These are phyloP conservation scores for Arabidopsis thaliana DNA, from an alignment of 345 rosid species.

Conservation along the genomic window DNA sequence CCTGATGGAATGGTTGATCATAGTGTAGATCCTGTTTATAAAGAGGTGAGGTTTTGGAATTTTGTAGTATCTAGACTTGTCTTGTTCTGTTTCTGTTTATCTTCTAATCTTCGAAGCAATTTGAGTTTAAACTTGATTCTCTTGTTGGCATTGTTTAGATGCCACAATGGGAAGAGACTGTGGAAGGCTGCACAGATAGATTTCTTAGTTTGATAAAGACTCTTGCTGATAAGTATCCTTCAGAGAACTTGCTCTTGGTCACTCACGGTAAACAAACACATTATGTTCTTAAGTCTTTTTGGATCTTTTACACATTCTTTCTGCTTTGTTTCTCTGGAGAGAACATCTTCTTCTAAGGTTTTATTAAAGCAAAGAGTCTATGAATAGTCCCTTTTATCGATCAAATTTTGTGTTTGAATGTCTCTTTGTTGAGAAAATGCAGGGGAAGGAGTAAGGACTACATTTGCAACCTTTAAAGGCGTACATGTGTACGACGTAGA, in stretches of 20 bases:
- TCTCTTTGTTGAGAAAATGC: conserved; percentile 15
- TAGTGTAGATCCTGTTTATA: conserved; percentile 47
- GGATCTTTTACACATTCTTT: not conserved
- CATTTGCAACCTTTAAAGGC: conserved; percentile 59
- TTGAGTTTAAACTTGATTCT: not conserved
- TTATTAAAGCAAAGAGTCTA: conserved; percentile 7
- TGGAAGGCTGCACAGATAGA: conserved; percentile 49
- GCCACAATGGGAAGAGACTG: conserved; percentile 77
- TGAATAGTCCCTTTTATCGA: not conserved
- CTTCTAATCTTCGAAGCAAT: not conserved
- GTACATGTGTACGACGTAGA: conserved; percentile 59
- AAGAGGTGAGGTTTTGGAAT: conserved; percentile 49
- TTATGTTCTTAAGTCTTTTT: not conserved
- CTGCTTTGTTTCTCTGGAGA: not conserved
- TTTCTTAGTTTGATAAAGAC: conserved; percentile 54
- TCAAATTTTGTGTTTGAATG: not conserved
- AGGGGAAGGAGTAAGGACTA: conserved; percentile 90
- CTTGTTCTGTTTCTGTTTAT: not conserved
- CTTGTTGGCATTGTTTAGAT: conserved; percentile 47
- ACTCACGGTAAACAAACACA: conserved; percentile 64
- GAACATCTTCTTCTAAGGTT: not conserved
- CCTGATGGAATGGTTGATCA: conserved; percentile 70
- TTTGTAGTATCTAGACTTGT: not conserved
- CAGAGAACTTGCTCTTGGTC: conserved; percentile 76
- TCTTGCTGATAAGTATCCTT: conserved; percentile 82